Evolutionary conservation across 768 basidiomycete species (phyloP).

Genomic region (Panaeolus cyanescens): DNA sequence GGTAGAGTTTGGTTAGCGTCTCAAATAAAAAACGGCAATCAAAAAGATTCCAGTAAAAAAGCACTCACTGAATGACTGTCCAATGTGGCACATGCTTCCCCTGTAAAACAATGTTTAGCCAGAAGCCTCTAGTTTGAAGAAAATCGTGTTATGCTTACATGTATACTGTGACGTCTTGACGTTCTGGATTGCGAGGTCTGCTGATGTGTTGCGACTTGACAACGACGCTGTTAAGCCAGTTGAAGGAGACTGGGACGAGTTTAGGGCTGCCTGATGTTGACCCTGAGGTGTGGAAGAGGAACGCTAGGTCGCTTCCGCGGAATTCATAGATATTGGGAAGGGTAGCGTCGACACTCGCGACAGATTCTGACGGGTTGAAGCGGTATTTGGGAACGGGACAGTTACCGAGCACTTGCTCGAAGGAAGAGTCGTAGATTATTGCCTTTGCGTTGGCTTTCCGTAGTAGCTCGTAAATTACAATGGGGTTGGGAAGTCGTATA

Average conservation of each 20-base stretch:
- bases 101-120: conserved; percentile 44
- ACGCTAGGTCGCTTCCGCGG: conserved; percentile 46
- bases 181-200: conserved; percentile 46
- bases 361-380: conserved; percentile 39
- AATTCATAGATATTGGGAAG: conserved; percentile 45
- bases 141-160: conserved; percentile 52
- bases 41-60: conserved; percentile 17
- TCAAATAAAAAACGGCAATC: conserved; percentile 21
- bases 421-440: conserved; percentile 64
- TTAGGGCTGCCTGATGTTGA: conserved; percentile 86
- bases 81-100: conserved; percentile 86
- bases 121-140: conserved; percentile 22
- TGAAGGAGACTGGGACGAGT: conserved; percentile 70
- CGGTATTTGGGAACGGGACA: conserved; percentile 54
- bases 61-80: conserved; percentile 73
- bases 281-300: conserved; percentile 81
- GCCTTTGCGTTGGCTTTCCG: conserved; percentile 61
- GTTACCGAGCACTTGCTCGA: conserved; percentile 40
- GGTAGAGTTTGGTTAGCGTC: conserved; percentile 17
- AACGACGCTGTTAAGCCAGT: conserved; percentile 63
- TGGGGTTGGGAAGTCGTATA: conserved; percentile 72
- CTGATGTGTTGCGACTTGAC: conserved; percentile 60
- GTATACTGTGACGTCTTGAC: conserved; percentile 71
- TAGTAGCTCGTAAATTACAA: conserved; percentile 71
- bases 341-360: conserved; percentile 35